Evolutionary conservation across 176 grass and related monocot species (phyloP), one percentile per base, ranked within the genome.

Genomic region (Oryza glumipatula): DNA sequence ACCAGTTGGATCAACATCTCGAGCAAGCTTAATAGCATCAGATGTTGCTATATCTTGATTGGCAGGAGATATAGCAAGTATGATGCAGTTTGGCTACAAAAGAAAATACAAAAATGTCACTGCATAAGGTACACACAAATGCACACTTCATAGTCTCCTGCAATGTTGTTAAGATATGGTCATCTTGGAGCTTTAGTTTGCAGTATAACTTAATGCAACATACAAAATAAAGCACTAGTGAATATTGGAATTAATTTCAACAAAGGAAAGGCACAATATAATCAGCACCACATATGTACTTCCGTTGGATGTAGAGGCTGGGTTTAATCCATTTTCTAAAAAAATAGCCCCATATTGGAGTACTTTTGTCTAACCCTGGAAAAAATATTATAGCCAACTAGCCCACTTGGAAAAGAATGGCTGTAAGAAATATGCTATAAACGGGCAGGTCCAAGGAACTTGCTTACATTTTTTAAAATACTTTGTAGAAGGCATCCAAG

Each of bases 11-110:
- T 97, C 95, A 80, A 94, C 95, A 78, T 97, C 92, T 67, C 86
- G 81, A 80, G 95, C 92, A 63, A 97, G 90, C 63, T 97, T 97
- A 82, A 97, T 97, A 52, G 95, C 95, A 91, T 97, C 92, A 30
- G 95, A 97, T 81, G 95, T 94, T 88, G 95, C 95, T 84, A 94
- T 97, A 86, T 97, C 95, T 93, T 97, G 95, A 88, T 97, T 97
- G 51, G 95, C 95, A 46, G 95, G 95, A 60, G 92, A 89, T 76
- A 94, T 97, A 38, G 95, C 95, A 43, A 98, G 76, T 86, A 98
- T 93, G 72, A 98, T 68, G 82, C 89, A 86, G 78, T 98, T 98
- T 1, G 95, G 89, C 95, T 98, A 77, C 82, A 95, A 71, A 77
- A 69, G 14, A 77, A 72, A 88, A 76, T 56, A 86, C 23, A 6